Conservation (phyloP, 2,329 filamentous ascomycete species). For the Elsinoe batatas region DNA sequence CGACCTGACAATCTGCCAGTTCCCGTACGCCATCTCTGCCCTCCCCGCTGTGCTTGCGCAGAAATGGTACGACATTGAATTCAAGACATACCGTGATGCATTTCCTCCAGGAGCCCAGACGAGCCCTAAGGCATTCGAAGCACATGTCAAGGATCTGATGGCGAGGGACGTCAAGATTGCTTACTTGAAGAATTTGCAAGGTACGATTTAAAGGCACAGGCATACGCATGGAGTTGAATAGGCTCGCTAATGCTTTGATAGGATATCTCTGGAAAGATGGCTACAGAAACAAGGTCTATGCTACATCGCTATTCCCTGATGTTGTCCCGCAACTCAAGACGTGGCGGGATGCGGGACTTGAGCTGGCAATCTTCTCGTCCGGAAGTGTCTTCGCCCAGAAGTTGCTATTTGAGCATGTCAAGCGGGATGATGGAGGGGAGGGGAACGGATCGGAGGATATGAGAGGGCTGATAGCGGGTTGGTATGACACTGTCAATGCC, state of each 20-base stretch:
- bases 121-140: constrained; percentile 50
- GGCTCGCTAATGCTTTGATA: constrained; percentile 21
- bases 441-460: constrained; percentile 50
- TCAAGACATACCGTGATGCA: constrained; percentile 57
- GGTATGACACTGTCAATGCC: constrained; percentile 74
- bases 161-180: constrained; percentile 62
- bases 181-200: constrained; percentile 71
- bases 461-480: constrained; percentile 49
- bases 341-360: constrained; percentile 50
- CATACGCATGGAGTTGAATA: background rate
- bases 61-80: constrained; percentile 57
- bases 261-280: constrained; percentile 67
- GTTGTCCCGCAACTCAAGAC: constrained; percentile 52
- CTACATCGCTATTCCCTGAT: constrained; percentile 64
- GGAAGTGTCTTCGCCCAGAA: constrained; percentile 74
- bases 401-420: constrained; percentile 59
- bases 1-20: constrained; percentile 40
- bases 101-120: constrained; percentile 57
- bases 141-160: constrained; percentile 62
- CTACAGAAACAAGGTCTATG: constrained; percentile 59
- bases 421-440: constrained; percentile 15
- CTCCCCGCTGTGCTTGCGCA: constrained; percentile 54
- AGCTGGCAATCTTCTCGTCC: constrained; percentile 68
- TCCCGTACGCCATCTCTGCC: constrained; percentile 62
- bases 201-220: constrained; percentile 15